phyloP scores from a whole-genome alignment of 2,329 filamentous ascomycete genomes.

The Diplodia sapinea region DNA sequence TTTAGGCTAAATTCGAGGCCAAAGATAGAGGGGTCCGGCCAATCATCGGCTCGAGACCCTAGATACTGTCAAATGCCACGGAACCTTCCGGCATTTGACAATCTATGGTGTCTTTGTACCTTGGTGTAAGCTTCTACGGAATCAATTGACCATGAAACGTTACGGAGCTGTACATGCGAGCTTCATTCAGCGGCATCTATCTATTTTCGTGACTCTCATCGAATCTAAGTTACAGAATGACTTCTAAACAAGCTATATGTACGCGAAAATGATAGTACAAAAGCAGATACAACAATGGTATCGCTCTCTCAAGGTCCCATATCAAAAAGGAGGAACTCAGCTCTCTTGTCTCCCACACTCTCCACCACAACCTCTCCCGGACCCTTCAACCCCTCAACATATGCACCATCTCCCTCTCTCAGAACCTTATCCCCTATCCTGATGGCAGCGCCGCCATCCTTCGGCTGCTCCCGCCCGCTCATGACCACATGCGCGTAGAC shows the following conservation, averaged over 20 bases:
- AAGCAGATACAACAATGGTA: background rate
- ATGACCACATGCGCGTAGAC: conserved; percentile 82
- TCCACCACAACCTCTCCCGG: conserved; percentile 54
- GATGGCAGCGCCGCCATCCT: conserved; percentile 74
- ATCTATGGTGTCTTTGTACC: background rate
- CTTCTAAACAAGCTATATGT: background rate
- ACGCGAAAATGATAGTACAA: background rate
- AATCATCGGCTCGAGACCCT: background rate
- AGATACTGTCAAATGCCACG: background rate
- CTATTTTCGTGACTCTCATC: no score
- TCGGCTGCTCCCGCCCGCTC: conserved; percentile 60
- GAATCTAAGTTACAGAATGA: background rate
- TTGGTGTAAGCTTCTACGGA: no score
- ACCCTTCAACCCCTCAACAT: conserved; percentile 62
- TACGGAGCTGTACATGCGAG: no score
- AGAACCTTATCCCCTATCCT: conserved; percentile 70
- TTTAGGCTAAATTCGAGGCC: conserved; percentile 25
- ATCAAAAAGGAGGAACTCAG: conserved; percentile 58
- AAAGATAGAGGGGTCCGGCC: background rate
- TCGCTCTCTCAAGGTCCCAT: conserved; percentile 42
- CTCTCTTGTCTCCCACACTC: conserved; percentile 53
- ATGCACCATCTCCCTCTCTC: conserved; percentile 80
- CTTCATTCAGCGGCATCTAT: no score
- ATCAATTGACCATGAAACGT: no score
- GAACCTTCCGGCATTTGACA: background rate